These are phyloP conservation scores for Xylaria telfairii DNA, from an alignment of 495 filamentous ascomycete genomes.

Conservation along the genomic window DNA sequence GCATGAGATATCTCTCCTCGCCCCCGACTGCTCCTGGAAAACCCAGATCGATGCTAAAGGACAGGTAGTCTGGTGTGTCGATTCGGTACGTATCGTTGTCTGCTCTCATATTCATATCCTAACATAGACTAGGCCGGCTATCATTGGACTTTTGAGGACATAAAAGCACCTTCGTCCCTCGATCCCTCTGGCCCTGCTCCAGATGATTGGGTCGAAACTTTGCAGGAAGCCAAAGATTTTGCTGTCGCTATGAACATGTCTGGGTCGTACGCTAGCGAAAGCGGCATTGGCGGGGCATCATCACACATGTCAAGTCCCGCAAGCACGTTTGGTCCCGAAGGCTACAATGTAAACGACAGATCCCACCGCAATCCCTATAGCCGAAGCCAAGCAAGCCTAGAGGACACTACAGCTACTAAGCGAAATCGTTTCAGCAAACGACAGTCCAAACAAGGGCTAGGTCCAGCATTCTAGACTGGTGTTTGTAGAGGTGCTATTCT, in stretches of 20 bases:
- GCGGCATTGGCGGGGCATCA: conserved; percentile 72
- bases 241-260: conserved; percentile 71
- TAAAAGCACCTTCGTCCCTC: conserved; percentile 62
- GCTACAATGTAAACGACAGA: conserved; percentile 55
- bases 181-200: conserved; percentile 35
- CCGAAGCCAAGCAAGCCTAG: conserved; percentile 61
- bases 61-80: conserved; percentile 85
- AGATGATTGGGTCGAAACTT: conserved; percentile 86
- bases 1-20: conserved; percentile 80
- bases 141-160: conserved; percentile 92
- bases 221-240: conserved; percentile 83
- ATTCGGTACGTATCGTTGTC: conserved; percentile 73
- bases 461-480: conserved; percentile 70
- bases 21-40: conserved; percentile 74
- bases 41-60: conserved; percentile 83
- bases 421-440: conserved; percentile 87
- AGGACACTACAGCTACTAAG: conserved; percentile 59
- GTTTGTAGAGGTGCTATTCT: conserved; percentile 26
- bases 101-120: conserved; percentile 30
- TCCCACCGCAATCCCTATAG: conserved; percentile 57
- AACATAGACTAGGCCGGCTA: conserved; percentile 71
- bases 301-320: conserved; percentile 76
- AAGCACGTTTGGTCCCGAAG: conserved; percentile 68
- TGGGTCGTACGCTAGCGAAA: conserved; percentile 71
- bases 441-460: conserved; percentile 87